phyloP scores from a whole-genome alignment of 148 eudicot genomes.

The Suaeda aralocaspica region DNA sequence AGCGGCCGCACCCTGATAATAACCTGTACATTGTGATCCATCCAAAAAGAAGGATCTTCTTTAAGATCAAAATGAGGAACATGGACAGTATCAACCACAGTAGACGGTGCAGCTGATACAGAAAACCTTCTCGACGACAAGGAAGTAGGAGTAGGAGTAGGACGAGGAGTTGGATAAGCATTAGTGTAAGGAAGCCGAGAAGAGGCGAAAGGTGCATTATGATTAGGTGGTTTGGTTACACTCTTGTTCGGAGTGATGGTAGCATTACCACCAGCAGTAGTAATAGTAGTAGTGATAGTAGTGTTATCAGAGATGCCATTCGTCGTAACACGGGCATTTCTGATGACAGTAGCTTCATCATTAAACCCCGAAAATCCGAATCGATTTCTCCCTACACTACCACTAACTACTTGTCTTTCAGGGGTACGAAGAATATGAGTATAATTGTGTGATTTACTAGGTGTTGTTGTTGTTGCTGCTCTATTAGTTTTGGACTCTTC shows the following conservation, averaged over 20 bases:
- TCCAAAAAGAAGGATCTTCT: conserved; percentile 96
- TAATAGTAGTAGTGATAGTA: conserved; percentile 32
- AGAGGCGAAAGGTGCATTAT: conserved; percentile 44
- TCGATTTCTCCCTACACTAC: conserved; percentile 30
- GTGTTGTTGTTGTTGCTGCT: conserved; percentile 48
- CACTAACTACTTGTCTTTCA: conserved; percentile 48
- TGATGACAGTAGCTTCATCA: conserved; percentile 36
- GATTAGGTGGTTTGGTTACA: conserved; percentile 72
- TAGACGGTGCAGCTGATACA: conserved; percentile 28
- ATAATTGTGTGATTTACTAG: conserved; percentile 49
- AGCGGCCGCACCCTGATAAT: conserved; percentile 85
- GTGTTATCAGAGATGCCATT: no score
- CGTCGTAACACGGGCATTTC: no score
- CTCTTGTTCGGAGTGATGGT: conserved; percentile 84
- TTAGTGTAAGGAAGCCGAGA: no score
- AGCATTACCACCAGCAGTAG: conserved; percentile 43
- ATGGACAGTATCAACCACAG: conserved; percentile 52
- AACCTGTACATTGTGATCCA: conserved; percentile 97
- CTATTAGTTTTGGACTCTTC: background rate
- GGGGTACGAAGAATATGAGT: conserved; percentile 53
- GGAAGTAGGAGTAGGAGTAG: conserved; percentile 22
- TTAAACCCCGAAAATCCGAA: conserved; percentile 46
- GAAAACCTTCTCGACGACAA: conserved; percentile 58
- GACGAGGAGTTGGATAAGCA: no score
- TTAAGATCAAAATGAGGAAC: conserved; percentile 90